Evolutionary conservation across 2,329 filamentous ascomycete genomes (phyloP).

Genomic region (Talaromyces sp.): DNA sequence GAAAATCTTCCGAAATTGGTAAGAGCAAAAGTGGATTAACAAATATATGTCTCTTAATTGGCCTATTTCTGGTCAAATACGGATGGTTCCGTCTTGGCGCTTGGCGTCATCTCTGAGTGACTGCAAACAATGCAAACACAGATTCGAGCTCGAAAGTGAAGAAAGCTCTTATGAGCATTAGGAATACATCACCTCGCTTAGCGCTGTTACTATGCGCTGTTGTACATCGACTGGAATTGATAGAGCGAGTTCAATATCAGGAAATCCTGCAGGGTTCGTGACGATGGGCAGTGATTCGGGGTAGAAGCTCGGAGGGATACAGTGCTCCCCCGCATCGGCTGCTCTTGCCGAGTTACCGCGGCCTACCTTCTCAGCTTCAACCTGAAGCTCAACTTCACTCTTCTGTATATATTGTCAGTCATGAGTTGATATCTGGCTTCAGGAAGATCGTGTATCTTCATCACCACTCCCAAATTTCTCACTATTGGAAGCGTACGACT

Average conservation of each 20-base stretch:
- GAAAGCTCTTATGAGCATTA: too few relatives aligned
- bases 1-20: too few relatives aligned
- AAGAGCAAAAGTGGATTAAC: too few relatives aligned
- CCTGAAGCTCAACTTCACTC: not conserved
- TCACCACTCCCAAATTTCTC: not conserved
- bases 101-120: too few relatives aligned
- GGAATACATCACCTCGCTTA: too few relatives aligned
- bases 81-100: too few relatives aligned
- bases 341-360: not conserved
- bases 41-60: too few relatives aligned
- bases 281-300: not conserved
- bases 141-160: too few relatives aligned
- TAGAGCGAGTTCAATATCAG: not conserved
- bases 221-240: not conserved
- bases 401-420: not conserved
- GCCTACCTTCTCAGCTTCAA: not conserved
- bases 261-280: not conserved
- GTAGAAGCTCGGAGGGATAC: not conserved
- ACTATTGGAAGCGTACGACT: too few relatives aligned
- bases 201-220: too few relatives aligned
- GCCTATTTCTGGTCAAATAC: too few relatives aligned
- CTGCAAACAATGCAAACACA: too few relatives aligned
- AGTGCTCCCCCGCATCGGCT: conserved; percentile 7
- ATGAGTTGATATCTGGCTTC: not conserved
- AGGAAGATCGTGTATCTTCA: not conserved